These are phyloP conservation scores for Nakaseomyces sp. DNA, from an alignment of 1,139 yeast species.

Conservation along the genomic window DNA sequence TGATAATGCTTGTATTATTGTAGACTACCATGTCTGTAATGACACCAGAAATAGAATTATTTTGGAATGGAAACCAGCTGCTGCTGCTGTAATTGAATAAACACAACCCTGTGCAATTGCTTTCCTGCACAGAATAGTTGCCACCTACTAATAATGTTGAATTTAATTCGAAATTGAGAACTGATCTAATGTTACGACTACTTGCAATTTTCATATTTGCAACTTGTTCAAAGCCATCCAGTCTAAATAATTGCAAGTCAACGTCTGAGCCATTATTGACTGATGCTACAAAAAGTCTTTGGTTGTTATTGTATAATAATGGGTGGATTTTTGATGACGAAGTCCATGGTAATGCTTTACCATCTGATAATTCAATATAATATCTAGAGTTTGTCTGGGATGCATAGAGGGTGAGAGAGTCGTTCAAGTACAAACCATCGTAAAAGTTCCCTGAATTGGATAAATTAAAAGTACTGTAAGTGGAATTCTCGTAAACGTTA, in stretches of 20 bases:
- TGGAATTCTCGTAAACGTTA: conserved; percentile 11
- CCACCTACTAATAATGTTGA: conserved; percentile 68
- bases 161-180: conserved; percentile 45
- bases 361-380: conserved; percentile 34
- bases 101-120: conserved; percentile 57
- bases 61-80: conserved; percentile 43
- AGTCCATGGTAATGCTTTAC: conserved; percentile 8
- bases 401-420: conserved; percentile 21
- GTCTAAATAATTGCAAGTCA: conserved; percentile 17
- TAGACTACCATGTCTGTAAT: conserved; percentile 50
- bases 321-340: conserved; percentile 14
- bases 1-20: conserved; percentile 42
- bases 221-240: conserved; percentile 17
- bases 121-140: conserved; percentile 52
- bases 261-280: conserved; percentile 13
- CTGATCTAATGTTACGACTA: conserved; percentile 40
- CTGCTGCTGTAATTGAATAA: conserved; percentile 50
- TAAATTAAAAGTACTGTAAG: conserved; percentile 11
- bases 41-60: conserved; percentile 42
- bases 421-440: conserved; percentile 23
- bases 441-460: conserved; percentile 11
- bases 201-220: conserved; percentile 21
- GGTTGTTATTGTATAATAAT: conserved; percentile 15
- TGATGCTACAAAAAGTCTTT: conserved; percentile 15
- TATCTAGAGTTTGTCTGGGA: conserved; percentile 28